These are phyloP conservation scores for Aaosphaeria pasadenensis DNA, from an alignment of 2,329 filamentous ascomycete species.

Conservation along the genomic window DNA sequence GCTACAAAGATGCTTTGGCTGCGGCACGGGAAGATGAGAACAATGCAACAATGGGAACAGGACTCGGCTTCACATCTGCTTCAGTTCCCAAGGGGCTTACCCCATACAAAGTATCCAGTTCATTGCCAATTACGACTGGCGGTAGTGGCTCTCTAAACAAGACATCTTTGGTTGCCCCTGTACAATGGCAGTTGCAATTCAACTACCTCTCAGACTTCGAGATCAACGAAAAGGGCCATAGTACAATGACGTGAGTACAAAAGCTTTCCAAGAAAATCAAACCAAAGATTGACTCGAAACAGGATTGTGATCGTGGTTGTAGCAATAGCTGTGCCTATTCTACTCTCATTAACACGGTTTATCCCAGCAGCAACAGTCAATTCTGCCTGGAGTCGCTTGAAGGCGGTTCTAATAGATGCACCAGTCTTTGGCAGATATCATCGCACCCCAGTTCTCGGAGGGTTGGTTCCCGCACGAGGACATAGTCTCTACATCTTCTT, in stretches of 20 bases:
- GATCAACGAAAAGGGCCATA: slow-evolving; percentile 8
- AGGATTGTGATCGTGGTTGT: background rate
- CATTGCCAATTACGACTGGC: slow-evolving; percentile 1
- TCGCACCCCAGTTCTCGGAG: slow-evolving; percentile 8
- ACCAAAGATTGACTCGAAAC: background rate
- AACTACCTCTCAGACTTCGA: slow-evolving; percentile 9
- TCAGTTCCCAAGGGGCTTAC: background rate
- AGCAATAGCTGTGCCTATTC: background rate
- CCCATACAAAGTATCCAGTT: slow-evolving; percentile 1
- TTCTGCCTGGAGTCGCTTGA: background rate
- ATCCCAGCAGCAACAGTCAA: background rate
- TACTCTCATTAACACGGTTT: background rate
- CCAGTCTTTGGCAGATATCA: background rate
- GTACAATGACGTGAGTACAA: slow-evolving; percentile 21
- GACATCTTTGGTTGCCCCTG: slow-evolving; percentile 5
- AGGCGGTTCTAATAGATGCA: background rate
- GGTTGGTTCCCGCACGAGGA: slow-evolving; percentile 41
- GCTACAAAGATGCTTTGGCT: background rate
- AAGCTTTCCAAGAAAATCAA: slow-evolving; percentile 36
- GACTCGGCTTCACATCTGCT: background rate
- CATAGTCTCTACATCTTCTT: slow-evolving; percentile 44
- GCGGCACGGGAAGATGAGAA: background rate
- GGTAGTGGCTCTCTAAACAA: slow-evolving; percentile 3
- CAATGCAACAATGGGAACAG: background rate
- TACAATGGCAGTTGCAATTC: slow-evolving; percentile 7